These are phyloP conservation scores for Claviceps cyperi DNA, from an alignment of 2,329 filamentous ascomycete species.

Conservation along the genomic window DNA sequence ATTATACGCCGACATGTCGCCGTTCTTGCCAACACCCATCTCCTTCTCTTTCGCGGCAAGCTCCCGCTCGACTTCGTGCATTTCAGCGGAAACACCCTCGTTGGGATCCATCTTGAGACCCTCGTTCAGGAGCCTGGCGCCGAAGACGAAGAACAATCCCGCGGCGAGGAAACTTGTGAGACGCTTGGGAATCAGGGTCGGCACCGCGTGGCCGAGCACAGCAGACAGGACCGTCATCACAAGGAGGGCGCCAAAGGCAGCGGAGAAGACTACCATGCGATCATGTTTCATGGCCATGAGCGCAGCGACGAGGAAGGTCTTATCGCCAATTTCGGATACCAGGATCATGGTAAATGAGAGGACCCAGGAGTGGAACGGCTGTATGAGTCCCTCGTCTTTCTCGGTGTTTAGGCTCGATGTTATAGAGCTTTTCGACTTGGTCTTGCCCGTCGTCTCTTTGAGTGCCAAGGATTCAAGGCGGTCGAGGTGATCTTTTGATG, in stretches of 20 bases:
- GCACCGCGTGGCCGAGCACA: constrained; percentile 81
- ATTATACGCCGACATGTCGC: constrained; percentile 51
- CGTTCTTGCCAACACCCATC: constrained; percentile 38
- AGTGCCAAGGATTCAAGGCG: background rate
- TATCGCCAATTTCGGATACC: constrained; percentile 93
- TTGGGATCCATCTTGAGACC: constrained; percentile 78
- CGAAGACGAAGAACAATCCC: constrained; percentile 78
- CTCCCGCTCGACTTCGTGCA: constrained; percentile 92
- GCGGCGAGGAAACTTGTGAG: constrained; percentile 81
- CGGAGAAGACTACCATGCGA: constrained; percentile 81
- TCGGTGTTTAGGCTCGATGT: constrained; percentile 18
- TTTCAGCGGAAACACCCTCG: constrained; percentile 88
- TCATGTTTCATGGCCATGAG: constrained; percentile 99
- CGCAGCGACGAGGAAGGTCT: constrained; percentile 92
- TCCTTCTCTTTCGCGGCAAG: constrained; percentile 86
- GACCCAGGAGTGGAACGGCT: constrained; percentile 74
- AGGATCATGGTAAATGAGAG: constrained; percentile 96
- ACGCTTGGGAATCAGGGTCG: constrained; percentile 76
- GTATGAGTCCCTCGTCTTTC: constrained; percentile 50
- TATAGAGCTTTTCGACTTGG: background rate
- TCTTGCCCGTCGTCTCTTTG: constrained; percentile 13
- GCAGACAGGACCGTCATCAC: constrained; percentile 94
- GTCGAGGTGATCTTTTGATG: constrained; percentile 13
- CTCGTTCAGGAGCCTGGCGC: constrained; percentile 69
- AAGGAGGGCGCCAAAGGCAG: constrained; percentile 81